These are phyloP conservation scores for Starmerella tilneyi DNA, from an alignment of 805 yeast genomes.

Conservation along the genomic window DNA sequence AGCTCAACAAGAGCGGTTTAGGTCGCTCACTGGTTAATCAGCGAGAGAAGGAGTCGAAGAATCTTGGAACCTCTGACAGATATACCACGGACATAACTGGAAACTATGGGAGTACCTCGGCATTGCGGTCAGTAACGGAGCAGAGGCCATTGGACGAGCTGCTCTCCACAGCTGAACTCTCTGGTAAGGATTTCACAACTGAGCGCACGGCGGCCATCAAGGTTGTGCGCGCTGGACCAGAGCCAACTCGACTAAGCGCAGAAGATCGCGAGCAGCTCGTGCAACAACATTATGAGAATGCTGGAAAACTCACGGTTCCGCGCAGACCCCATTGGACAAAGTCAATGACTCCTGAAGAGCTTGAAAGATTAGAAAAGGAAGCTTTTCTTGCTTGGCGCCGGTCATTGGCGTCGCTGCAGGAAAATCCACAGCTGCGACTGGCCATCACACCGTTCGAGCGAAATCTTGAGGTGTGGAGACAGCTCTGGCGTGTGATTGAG, in stretches of 20 bases:
- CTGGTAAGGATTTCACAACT: conserved; percentile 92
- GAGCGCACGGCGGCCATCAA: conserved; percentile 74
- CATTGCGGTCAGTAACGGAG: conserved; percentile 86
- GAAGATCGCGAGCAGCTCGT: conserved; percentile 57
- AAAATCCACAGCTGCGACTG: conserved; percentile 69
- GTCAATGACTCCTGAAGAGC: conserved; percentile 57
- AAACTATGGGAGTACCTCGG: conserved; percentile 56
- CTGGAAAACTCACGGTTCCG: conserved; percentile 67
- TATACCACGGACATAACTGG: conserved; percentile 63
- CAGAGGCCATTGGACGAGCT: conserved; percentile 91
- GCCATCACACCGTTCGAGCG: conserved; percentile 81
- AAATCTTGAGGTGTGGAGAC: conserved; percentile 96
- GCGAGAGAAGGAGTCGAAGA: conserved; percentile 42
- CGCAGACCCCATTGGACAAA: conserved; percentile 83
- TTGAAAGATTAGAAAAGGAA: conserved; percentile 79
- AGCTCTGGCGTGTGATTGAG: conserved; percentile 95
- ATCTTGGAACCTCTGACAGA: conserved; percentile 70
- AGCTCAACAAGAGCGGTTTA: conserved; percentile 59
- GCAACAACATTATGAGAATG: conserved; percentile 44
- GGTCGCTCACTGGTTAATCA: conserved; percentile 76
- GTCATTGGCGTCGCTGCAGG: conserved; percentile 72
- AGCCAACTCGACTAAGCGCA: conserved; percentile 28
- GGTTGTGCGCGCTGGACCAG: conserved; percentile 51
- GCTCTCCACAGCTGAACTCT: conserved; percentile 86
- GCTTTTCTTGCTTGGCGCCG: conserved; percentile 94